phyloP scores from a whole-genome alignment of 495 filamentous ascomycete genomes.

The Aspergillus steynii region DNA sequence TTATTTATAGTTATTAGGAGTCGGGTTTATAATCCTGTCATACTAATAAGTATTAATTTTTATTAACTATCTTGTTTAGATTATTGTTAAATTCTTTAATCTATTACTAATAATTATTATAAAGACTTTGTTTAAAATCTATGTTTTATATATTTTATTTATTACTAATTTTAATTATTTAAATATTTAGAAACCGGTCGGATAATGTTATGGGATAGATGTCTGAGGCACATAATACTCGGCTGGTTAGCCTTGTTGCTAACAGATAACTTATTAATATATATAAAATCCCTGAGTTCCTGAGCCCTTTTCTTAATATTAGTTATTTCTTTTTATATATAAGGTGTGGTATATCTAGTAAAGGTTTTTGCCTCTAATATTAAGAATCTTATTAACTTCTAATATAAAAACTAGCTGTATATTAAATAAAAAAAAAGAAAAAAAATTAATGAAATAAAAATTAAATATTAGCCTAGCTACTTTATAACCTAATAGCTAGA shows the following conservation, averaged over 20 bases:
- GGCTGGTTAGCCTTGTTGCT: not conserved
- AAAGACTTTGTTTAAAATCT: not conserved
- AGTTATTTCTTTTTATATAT: slow-evolving; percentile 1
- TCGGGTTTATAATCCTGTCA: not conserved
- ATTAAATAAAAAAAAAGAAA: not conserved
- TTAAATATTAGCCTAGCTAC: not conserved
- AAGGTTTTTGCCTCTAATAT: not conserved
- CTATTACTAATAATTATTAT: slow-evolving; percentile 3
- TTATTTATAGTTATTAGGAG: not conserved
- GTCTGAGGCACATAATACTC: too few relatives aligned
- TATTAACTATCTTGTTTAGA: slow-evolving; percentile 1
- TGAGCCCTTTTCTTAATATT: not conserved
- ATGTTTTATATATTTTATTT: not conserved
- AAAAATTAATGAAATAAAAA: slow-evolving; percentile 1
- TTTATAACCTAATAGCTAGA: not conserved
- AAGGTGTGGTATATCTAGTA: not conserved
- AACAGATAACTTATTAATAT: slow-evolving; percentile 1
- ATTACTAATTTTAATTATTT: slow-evolving; percentile 6
- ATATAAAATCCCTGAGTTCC: not conserved
- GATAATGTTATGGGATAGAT: not conserved
- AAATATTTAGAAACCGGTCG: not conserved
- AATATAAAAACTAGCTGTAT: not conserved
- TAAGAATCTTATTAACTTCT: not conserved
- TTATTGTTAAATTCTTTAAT: not conserved
- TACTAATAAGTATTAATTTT: not conserved